Base-by-base conservation (phyloP, 2,329 filamentous ascomycete genomes). In the Coniosporium tulheliwenetii region DNA sequence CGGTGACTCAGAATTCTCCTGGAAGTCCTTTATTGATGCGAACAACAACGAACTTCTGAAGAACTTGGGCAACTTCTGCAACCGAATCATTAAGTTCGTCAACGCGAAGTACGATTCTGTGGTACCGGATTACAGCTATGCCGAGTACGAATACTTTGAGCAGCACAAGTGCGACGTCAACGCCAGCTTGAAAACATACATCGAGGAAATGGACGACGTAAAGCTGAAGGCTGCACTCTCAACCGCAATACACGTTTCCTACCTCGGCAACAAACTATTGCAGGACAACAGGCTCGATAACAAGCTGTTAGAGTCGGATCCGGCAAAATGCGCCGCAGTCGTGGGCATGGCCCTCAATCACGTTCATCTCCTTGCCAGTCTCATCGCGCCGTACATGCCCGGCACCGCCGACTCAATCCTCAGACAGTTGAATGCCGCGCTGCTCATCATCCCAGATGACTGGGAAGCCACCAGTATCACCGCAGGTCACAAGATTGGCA, bases 11-110 rank as follows among this genome's bases (percentile, higher is more conserved):
- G 83, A 94, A 55, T 94, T 94, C 58, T 81, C 89, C 57, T 94
- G 86, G 86, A 75, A 74, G 43, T 73, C 79, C 37, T 93, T 94
- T 62, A 81, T 91, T 46, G 72, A 77, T 31, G 71, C 75, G 50
- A 94, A 94, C 70, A 94, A 95, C 67, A 86, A 81, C 54, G 84
- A 91, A 56, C 72, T 95, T n/a, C 67, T 82, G 39, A 79, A 79
- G 58, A 82, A 81, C 59, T 67, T 83, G 34, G 79, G 79, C 39
- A 71, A 71, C 56, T 69, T 71, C 38, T 64, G 70, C 43, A 70
- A 70, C 50, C 64, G 67, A 31, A 61, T 83, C 29, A 71, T 78
- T 48, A 82, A 82, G 49, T 69, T 81, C 43, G 77, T 80, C 59
- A 77, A 85, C 61, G 70, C 80, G 51, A 86, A 85, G 59, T 81